A percentile compares a stretch with the other conserved stretches of the same genome.
Evolutionary conservation across 2,329 filamentous ascomycete species (phyloP).

Genomic region (Calonectria crousiana): DNA sequence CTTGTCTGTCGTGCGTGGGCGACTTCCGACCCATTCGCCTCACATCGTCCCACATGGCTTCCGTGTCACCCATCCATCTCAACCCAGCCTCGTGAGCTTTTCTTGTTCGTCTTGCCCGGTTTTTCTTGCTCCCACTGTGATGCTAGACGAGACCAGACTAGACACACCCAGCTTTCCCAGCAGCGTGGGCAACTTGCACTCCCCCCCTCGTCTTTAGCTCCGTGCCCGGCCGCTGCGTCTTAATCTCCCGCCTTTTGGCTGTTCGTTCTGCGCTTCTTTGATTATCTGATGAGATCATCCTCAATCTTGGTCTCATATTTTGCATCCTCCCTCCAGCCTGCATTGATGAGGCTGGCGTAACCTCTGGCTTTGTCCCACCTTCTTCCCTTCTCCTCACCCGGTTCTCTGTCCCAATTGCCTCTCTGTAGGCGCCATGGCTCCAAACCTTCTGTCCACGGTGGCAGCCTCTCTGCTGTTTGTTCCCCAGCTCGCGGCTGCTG

Average conservation of each 20-base stretch:
- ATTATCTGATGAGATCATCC: slow-evolving; percentile 28
- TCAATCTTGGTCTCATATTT: slow-evolving; percentile 1
- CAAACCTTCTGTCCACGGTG: slow-evolving; percentile 24
- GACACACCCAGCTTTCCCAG: background rate
- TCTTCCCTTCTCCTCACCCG: background rate
- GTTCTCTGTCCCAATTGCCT: background rate
- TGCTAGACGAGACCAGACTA: background rate
- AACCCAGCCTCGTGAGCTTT: background rate
- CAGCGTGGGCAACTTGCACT: slow-evolving; percentile 7
- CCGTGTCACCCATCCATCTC: slow-evolving; percentile 1
- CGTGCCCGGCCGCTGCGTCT: background rate
- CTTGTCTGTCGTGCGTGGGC: background rate
- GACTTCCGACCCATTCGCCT: background rate
- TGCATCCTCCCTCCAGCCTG: background rate
- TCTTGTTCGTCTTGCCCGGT: slow-evolving; percentile 3
- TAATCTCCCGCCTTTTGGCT: background rate
- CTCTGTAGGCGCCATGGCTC: slow-evolving; percentile 31
- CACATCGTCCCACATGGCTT: slow-evolving; percentile 18
- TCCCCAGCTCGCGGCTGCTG: slow-evolving; percentile 44
- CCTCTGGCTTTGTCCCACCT: background rate
- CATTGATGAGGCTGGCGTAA: slow-evolving; percentile 23
- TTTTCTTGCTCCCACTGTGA: background rate
- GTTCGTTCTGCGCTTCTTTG: slow-evolving; percentile 17
- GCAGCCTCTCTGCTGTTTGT: slow-evolving; percentile 36
- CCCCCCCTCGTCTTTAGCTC: background rate